Conservation (phyloP, 768 basidiomycete species). For the Termitomyces heimii region DNA sequence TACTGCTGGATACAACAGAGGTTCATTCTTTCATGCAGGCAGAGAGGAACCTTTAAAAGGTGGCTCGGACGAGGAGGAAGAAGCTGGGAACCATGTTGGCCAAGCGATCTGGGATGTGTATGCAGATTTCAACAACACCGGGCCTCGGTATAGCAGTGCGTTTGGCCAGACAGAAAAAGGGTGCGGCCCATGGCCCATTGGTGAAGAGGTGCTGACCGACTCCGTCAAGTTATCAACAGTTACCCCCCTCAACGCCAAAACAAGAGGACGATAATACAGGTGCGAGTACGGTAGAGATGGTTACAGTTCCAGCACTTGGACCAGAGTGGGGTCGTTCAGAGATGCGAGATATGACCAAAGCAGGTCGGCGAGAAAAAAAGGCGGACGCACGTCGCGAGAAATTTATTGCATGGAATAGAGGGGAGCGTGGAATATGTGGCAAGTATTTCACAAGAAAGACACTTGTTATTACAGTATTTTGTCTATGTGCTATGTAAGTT, state of each 20-base stretch:
- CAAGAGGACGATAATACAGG: conserved; percentile 27
- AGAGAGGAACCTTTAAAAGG: conserved; percentile 75
- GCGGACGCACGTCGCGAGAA: conserved; percentile 44
- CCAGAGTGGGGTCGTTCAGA: conserved; percentile 86
- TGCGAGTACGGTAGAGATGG: conserved; percentile 67
- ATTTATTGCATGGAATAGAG: conserved; percentile 76
- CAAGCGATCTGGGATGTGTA: conserved; percentile 71
- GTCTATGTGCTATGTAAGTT: conserved; percentile 46
- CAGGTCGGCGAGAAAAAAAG: conserved; percentile 60
- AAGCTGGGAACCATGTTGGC: conserved; percentile 22
- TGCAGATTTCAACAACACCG: conserved; percentile 86
- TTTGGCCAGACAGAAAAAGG: conserved; percentile 41
- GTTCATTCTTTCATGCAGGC: conserved; percentile 62
- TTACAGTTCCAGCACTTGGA: conserved; percentile 89
- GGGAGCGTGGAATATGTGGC: conserved; percentile 76
- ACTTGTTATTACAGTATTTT: conserved; percentile 66
- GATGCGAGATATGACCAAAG: conserved; percentile 69
- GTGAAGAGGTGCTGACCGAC: conserved; percentile 3
- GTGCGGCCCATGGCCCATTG: conserved; percentile 26
- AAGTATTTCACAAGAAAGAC: conserved; percentile 69
- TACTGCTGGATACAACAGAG: conserved; percentile 70
- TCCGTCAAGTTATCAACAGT: conserved; percentile 36
- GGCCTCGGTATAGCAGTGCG: conserved; percentile 68
- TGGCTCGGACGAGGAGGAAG: conserved; percentile 67
- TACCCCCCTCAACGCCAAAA: conserved; percentile 33